These are phyloP conservation scores for Penicillium arizonense DNA, from an alignment of 495 filamentous ascomycete species.

Conservation along the genomic window DNA sequence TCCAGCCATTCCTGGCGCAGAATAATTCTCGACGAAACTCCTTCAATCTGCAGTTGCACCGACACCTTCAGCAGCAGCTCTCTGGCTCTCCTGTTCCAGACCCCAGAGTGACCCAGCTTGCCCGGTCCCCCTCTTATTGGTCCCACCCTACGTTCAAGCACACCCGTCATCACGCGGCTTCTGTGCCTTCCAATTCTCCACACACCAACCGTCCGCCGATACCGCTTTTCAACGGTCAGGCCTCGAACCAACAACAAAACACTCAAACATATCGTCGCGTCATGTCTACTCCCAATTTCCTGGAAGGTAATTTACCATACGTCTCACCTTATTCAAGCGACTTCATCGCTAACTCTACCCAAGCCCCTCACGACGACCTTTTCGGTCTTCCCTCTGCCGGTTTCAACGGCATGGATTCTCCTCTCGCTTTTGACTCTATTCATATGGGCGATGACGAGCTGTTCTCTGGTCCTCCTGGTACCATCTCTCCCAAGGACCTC, in stretches of 20 bases:
- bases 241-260: slow-evolving; percentile 24
- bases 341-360: slow-evolving; percentile 6
- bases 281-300: slow-evolving; percentile 43
- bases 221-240: slow-evolving; percentile 45
- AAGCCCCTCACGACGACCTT: slow-evolving; percentile 26
- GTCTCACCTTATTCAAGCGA: background rate
- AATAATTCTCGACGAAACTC: slow-evolving; percentile 36
- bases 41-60: slow-evolving; percentile 36
- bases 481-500: slow-evolving; percentile 85
- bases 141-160: slow-evolving; percentile 42
- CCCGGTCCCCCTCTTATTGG: slow-evolving; percentile 44
- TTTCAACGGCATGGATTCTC: slow-evolving; percentile 31
- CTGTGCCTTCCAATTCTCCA: slow-evolving; percentile 38
- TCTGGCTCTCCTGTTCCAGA: slow-evolving; percentile 35
- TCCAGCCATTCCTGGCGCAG: slow-evolving; percentile 34
- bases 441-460: slow-evolving; percentile 2
- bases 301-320: slow-evolving; percentile 20
- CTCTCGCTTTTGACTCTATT: slow-evolving; percentile 15
- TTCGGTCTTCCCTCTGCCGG: slow-evolving; percentile 33
- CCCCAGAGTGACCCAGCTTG: slow-evolving; percentile 38
- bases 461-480: slow-evolving; percentile 43
- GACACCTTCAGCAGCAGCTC: slow-evolving; percentile 37
- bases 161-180: slow-evolving; percentile 29
- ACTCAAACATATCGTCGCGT: slow-evolving; percentile 28
- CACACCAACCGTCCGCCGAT: slow-evolving; percentile 49